Evolutionary conservation across 2,329 filamentous ascomycete species (phyloP).

Genomic region (Grosmannia clavigera): DNA sequence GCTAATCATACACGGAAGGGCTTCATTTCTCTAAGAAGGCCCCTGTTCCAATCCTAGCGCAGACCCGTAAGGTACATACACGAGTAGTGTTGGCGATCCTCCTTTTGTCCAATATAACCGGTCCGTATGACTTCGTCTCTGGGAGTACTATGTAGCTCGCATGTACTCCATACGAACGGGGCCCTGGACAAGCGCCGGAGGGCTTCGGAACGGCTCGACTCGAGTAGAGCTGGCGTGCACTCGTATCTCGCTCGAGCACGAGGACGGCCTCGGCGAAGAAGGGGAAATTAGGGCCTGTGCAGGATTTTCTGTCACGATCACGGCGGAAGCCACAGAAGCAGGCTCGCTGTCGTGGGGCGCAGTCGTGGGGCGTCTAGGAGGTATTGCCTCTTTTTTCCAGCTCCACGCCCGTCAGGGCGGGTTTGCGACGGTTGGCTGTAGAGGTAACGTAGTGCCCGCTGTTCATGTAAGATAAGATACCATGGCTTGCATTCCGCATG

Average conservation of each 20-base stretch:
- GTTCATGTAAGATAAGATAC: neutral
- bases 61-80: neutral
- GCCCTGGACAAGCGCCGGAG: neutral
- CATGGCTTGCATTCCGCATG: neutral
- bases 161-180: neutral
- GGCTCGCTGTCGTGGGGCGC: too few species aligned
- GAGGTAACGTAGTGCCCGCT: neutral
- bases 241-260: neutral
- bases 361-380: neutral
- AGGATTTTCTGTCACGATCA: too few species aligned
- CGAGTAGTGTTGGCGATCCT: neutral
- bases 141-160: neutral
- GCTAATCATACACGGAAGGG: neutral
- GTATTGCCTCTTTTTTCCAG: neutral
- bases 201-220: neutral
- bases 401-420: neutral
- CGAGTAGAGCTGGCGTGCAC: neutral
- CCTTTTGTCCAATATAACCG: neutral
- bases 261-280: too few species aligned
- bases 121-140: too few species aligned
- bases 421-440: neutral
- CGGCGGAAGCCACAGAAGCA: too few species aligned
- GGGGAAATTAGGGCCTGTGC: neutral
- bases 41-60: neutral
- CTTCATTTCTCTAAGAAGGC: neutral